These are phyloP conservation scores for Avena sativa DNA, from an alignment of 176 grass and related monocot genomes.

Conservation along the genomic window DNA sequence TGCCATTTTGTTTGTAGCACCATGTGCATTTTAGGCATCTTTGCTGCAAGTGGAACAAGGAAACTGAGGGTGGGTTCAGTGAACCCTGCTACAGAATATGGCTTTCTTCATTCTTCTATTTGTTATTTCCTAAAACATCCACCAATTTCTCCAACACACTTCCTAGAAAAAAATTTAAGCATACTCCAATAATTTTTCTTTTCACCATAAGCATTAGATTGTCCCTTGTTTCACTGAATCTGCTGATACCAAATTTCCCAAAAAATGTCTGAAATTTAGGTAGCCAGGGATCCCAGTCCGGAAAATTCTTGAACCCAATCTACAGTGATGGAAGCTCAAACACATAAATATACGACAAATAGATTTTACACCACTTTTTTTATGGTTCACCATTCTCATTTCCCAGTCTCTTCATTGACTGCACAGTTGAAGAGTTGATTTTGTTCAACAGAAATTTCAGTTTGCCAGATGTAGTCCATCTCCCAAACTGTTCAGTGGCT, in stretches of 20 bases:
- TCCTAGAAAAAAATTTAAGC: constrained; percentile 14
- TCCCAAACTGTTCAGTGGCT: neutral
- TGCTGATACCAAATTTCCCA: neutral
- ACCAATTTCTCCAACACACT: neutral
- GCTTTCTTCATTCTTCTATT: neutral
- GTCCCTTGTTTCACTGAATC: constrained; percentile 12
- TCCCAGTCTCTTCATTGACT: neutral
- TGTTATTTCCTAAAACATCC: neutral
- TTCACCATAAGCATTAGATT: neutral
- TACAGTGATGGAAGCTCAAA: neutral
- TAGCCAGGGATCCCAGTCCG: neutral
- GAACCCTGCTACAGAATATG: neutral
- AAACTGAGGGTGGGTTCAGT: constrained; percentile 3
- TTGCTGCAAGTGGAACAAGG: constrained; percentile 19
- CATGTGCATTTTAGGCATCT: constrained; percentile 27
- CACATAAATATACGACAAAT: neutral
- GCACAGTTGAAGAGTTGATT: neutral
- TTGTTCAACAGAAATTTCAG: neutral
- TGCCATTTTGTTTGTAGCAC: neutral
- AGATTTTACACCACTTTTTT: constrained; percentile 24
- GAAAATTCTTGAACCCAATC: neutral
- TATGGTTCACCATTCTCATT: neutral
- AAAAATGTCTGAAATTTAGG: neutral
- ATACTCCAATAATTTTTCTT: neutral
- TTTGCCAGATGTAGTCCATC: neutral